These are phyloP conservation scores for Xylaria sp. DNA, from an alignment of 2,329 filamentous ascomycete species.

Conservation along the genomic window DNA sequence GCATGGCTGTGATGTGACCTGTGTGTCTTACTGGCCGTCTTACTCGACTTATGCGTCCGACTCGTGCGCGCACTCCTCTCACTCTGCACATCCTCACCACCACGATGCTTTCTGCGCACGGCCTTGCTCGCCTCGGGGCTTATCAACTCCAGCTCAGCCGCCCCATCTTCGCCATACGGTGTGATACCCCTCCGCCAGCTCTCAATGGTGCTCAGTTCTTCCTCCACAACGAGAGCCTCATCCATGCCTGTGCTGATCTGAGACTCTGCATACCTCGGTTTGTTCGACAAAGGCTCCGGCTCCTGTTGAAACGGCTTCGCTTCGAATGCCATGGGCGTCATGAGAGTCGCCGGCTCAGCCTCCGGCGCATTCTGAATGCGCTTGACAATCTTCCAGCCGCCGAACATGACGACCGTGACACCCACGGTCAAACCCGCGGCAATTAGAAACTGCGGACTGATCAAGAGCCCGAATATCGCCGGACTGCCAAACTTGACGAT, in stretches of 20 bases:
- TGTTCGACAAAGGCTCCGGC: neutral
- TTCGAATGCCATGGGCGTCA: conserved; percentile 31
- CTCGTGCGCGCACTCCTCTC: conserved; percentile 28
- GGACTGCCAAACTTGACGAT: conserved; percentile 77
- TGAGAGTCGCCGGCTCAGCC: conserved; percentile 15
- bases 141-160: conserved; percentile 52
- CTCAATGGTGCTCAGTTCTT: conserved; percentile 55
- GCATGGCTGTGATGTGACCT: conserved; percentile 25
- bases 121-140: conserved; percentile 50
- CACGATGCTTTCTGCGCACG: conserved; percentile 37
- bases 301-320: conserved; percentile 16
- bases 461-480: conserved; percentile 77
- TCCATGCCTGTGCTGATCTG: conserved; percentile 38
- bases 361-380: conserved; percentile 53
- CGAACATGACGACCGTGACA: conserved; percentile 92
- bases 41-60: conserved; percentile 27
- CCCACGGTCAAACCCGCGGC: conserved; percentile 83
- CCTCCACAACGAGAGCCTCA: conserved; percentile 53
- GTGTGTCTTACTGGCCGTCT: conserved; percentile 27
- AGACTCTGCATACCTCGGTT: conserved; percentile 21
- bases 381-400: conserved; percentile 96
- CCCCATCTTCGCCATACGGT: conserved; percentile 42
- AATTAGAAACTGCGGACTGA: conserved; percentile 90
- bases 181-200: conserved; percentile 54
- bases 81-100: conserved; percentile 26